phyloP scores from a whole-genome alignment of 2,329 filamentous ascomycete species.

The Aspergillus oerlinghausenensis region DNA sequence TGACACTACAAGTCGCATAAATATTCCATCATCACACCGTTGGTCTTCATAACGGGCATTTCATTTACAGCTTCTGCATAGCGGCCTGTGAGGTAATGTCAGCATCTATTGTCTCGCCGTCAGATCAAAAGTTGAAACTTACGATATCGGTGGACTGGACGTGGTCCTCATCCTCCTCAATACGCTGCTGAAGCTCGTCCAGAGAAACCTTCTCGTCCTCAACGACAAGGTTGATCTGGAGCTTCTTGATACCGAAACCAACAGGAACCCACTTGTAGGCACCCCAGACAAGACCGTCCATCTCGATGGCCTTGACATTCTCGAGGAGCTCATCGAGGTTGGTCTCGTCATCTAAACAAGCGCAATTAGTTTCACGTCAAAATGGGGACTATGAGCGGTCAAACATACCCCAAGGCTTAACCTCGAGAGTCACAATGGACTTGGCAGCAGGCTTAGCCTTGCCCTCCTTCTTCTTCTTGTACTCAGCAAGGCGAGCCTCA shows the following conservation, averaged over 20 bases:
- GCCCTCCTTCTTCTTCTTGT: conserved; percentile 93
- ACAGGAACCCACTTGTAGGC: conserved; percentile 81
- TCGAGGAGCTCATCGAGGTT: conserved; percentile 78
- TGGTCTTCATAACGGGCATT: conserved; percentile 28
- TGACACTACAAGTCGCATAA: conserved; percentile 33
- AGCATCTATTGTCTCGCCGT: conserved; percentile 6
- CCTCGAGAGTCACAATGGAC: conserved; percentile 90
- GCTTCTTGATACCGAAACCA: conserved; percentile 97
- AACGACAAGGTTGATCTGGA: conserved; percentile 96
- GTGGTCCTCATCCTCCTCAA: conserved; percentile 84
- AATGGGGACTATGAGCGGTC: neutral
- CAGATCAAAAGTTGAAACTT: conserved; percentile 25
- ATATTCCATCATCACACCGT: conserved; percentile 34
- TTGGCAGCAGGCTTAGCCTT: conserved; percentile 92
- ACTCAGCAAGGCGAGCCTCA: conserved; percentile 86
- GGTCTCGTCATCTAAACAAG: conserved; percentile 74
- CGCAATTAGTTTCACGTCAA: conserved; percentile 14
- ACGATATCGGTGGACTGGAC: conserved; percentile 91
- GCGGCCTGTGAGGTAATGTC: conserved; percentile 47
- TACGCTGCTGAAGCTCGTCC: conserved; percentile 80
- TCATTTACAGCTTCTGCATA: conserved; percentile 83
- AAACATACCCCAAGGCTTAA: conserved; percentile 96
- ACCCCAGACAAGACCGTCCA: conserved; percentile 96
- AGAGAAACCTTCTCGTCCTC: conserved; percentile 95
- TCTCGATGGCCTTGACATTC: conserved; percentile 75